A percentile compares a stretch with the other conserved stretches of the same genome.
These are phyloP conservation scores for Haematococcus sp. DNA, from an alignment of 139 green algal genomes.

Conservation along the genomic window DNA sequence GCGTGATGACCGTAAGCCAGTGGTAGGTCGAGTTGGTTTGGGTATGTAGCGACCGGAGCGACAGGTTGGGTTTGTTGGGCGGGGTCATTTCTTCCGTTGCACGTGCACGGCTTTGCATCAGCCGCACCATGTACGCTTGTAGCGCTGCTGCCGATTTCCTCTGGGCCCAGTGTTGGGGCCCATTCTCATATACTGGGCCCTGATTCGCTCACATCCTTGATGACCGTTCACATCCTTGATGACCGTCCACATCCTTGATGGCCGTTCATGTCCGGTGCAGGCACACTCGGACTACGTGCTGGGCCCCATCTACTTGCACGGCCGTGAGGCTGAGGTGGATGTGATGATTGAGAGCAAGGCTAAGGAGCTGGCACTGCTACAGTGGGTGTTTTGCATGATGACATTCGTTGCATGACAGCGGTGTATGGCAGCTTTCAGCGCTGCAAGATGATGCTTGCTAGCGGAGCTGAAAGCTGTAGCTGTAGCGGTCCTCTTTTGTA, in stretches of 20 bases:
- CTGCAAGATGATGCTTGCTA: too few species aligned
- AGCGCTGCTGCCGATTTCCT: slow-evolving; percentile 41
- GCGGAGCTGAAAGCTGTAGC: too few species aligned
- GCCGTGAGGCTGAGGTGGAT: too few species aligned
- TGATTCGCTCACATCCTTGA: neutral
- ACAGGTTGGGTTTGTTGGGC: neutral
- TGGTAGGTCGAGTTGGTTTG: neutral
- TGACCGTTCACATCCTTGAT: neutral
- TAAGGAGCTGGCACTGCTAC: too few species aligned
- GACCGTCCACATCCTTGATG: too few species aligned
- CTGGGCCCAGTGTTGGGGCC: neutral
- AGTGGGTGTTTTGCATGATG: too few species aligned
- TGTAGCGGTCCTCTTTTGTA: too few species aligned
- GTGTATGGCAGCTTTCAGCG: too few species aligned
- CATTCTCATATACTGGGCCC: neutral
- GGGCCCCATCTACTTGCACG: slow-evolving; percentile 42
- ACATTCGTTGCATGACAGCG: too few species aligned
- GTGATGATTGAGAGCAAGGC: too few species aligned
- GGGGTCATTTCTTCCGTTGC: neutral
- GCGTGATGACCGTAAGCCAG: slow-evolving; percentile 46
- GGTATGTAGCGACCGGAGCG: neutral
- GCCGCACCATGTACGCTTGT: slow-evolving; percentile 39
- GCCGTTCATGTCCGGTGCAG: neutral
- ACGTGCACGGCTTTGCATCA: neutral
- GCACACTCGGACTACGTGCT: slow-evolving; percentile 66